Evolutionary conservation across 495 filamentous ascomycete species (phyloP).

Genomic region (Neurospora pannonica): DNA sequence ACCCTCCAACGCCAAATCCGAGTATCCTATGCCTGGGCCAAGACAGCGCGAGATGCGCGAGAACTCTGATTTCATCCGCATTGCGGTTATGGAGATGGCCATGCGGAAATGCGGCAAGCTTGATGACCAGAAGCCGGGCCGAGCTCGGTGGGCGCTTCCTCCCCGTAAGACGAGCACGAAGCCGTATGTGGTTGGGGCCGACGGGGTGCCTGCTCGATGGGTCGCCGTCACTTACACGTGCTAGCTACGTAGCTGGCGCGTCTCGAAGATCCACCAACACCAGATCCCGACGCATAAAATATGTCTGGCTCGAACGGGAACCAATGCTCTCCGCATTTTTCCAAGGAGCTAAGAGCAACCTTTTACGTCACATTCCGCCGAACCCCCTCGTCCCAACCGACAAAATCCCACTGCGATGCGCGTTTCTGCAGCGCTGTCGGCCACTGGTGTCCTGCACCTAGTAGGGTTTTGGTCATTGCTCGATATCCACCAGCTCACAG

Average conservation of each 20-base stretch:
- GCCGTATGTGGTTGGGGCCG: conserved; percentile 41
- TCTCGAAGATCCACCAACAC: neutral
- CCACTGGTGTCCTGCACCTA: neutral
- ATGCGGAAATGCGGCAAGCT: conserved; percentile 91
- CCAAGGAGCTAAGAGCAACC: neutral
- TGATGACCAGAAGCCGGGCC: conserved; percentile 70
- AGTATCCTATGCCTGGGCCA: conserved; percentile 36
- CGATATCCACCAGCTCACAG: neutral
- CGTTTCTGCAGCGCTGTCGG: neutral
- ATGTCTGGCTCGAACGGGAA: neutral
- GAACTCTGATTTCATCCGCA: conserved; percentile 86
- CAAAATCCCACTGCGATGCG: neutral
- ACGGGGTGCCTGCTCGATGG: conserved; percentile 46
- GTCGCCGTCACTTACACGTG: conserved; percentile 19
- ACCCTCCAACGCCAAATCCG: conserved; percentile 20
- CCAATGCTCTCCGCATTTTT: neutral
- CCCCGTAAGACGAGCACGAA: conserved; percentile 55
- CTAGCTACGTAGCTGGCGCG: neutral
- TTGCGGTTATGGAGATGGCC: conserved; percentile 93
- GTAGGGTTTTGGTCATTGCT: neutral
- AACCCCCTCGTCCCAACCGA: neutral
- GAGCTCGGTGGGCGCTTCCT: conserved; percentile 79
- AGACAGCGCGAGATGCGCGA: conserved; percentile 85
- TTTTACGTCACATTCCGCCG: neutral
- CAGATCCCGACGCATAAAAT: neutral